Conservation (phyloP, 345 rosid species). For the Nephelium lappaceum region DNA sequence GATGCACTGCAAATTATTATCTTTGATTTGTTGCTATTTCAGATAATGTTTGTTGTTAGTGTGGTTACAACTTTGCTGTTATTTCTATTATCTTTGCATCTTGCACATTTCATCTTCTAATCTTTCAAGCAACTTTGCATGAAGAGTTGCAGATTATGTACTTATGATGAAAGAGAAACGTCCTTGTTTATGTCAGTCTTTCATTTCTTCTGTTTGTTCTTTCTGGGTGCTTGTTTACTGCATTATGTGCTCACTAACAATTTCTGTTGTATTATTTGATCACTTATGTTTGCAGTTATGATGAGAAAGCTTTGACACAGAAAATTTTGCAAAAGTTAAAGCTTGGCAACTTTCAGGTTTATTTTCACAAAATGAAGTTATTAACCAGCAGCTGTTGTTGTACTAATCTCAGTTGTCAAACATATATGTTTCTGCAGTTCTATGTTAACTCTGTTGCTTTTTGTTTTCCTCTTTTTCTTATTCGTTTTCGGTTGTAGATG, state of each 20-base stretch:
- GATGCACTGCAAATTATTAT: background rate
- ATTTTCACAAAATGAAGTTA: background rate
- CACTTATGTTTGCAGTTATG: conserved; percentile 53
- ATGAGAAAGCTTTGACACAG: conserved; percentile 74
- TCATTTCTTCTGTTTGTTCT: background rate
- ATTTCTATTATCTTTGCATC: background rate
- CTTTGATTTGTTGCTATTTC: background rate
- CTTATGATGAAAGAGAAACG: background rate
- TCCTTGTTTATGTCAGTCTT: background rate
- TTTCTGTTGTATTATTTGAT: background rate
- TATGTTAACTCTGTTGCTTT: conserved; percentile 14
- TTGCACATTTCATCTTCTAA: background rate
- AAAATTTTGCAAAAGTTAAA: conserved; percentile 70
- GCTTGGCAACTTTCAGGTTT: conserved; percentile 93
- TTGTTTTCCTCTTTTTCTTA: conserved; percentile 15
- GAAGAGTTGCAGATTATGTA: background rate
- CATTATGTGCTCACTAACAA: conserved; percentile 1
- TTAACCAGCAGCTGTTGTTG: background rate
- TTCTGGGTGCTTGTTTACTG: background rate
- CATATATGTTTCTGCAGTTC: background rate
- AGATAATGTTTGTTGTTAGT: background rate
- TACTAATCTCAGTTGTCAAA: conserved; percentile 8
- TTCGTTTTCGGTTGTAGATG: conserved; percentile 52
- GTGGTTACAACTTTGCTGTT: background rate
- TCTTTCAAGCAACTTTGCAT: background rate